Percentiles rank a stretch among this genome's conserved stretches.
Conservation (phyloP, 257 asterid species). For the Echites panduratus region DNA sequence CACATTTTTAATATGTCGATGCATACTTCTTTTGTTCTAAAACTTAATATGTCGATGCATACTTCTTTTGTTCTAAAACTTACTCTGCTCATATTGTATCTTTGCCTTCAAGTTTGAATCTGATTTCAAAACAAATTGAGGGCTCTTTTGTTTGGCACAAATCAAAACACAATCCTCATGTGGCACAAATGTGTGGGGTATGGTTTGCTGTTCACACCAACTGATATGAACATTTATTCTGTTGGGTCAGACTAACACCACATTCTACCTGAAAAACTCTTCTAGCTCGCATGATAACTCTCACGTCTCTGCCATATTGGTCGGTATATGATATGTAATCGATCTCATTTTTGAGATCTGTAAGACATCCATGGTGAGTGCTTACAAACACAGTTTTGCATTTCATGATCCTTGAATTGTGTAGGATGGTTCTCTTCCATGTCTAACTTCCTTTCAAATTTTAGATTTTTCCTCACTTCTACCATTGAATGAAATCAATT, state of each 20-base stretch:
- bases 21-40: neutral
- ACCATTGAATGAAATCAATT: neutral
- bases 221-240: neutral
- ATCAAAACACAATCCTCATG: neutral
- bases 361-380: neutral
- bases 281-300: neutral
- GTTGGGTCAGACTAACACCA: neutral
- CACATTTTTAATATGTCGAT: neutral
- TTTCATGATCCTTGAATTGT: no score
- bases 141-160: neutral
- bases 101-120: neutral
- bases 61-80: neutral
- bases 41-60: neutral
- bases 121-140: neutral
- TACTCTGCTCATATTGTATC: neutral
- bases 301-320: neutral
- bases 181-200: neutral
- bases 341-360: neutral
- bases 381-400: neutral
- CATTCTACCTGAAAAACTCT: neutral
- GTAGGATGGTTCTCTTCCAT: neutral
- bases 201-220: neutral
- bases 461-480: neutral
- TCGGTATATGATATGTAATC: neutral
- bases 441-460: neutral